A percentile compares a stretch with the other conserved stretches of the same genome.
Conservation (phyloP, 352 stramenopile species). For the Pythium dissimile region DNA sequence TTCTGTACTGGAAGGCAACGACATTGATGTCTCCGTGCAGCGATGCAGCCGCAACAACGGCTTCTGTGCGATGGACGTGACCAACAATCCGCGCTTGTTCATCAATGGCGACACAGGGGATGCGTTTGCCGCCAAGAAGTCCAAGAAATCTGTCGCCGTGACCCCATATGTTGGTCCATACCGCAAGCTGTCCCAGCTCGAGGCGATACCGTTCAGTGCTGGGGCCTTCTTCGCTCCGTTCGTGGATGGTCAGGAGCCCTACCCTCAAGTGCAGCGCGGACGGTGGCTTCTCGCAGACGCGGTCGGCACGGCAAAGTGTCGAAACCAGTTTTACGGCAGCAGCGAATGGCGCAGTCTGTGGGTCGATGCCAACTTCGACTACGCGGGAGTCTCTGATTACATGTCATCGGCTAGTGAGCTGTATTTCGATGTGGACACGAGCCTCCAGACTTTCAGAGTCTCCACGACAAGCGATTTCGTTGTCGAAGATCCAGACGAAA, state of each 20-base stretch:
- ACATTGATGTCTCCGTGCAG: conserved; percentile 68
- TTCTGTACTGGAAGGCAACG: conserved; percentile 85
- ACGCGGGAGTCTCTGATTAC: conserved; percentile 89
- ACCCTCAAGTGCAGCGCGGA: conserved; percentile 61
- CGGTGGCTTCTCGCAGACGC: conserved; percentile 51
- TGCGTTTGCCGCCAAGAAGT: conserved; percentile 55
- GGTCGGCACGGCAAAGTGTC: conserved; percentile 83
- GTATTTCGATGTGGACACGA: conserved; percentile 55
- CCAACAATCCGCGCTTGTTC: conserved; percentile 41
- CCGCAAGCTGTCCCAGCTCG: conserved; percentile 55
- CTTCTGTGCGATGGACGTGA: conserved; percentile 66
- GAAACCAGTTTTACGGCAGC: conserved; percentile 91
- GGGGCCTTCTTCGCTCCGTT: conserved; percentile 52
- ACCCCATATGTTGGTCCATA: conserved; percentile 53
- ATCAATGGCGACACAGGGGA: conserved; percentile 76
- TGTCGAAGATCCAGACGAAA: conserved; percentile 90
- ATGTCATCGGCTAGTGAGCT: conserved; percentile 51
- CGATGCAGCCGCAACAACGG: conserved; percentile 45
- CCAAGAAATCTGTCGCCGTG: conserved; percentile 42
- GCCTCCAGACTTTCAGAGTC: conserved; percentile 63
- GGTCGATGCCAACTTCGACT: conserved; percentile 86
- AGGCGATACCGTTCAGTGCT: conserved; percentile 37
- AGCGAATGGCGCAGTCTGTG: conserved; percentile 66
- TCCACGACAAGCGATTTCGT: conserved; percentile 89
- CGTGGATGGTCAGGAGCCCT: conserved; percentile 70